Evolutionary conservation across 805 yeast species (phyloP).

Genomic region (Candida parachauliodes): DNA sequence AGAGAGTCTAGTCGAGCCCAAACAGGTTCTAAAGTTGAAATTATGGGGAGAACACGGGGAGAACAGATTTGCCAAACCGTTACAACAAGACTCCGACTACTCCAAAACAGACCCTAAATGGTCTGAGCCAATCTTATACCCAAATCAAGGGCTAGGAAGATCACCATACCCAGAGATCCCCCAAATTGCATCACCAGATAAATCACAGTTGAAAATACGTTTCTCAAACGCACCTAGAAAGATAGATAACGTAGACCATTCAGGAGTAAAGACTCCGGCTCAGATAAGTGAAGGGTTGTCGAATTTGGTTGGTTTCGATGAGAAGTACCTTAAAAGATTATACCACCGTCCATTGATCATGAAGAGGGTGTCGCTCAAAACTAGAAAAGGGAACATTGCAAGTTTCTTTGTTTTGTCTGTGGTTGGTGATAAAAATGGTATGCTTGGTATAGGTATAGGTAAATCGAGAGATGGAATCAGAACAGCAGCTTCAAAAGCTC

Average conservation of each 20-base stretch:
- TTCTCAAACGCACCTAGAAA: constrained; percentile 22
- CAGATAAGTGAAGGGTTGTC: constrained; percentile 53
- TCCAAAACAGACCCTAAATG: constrained; percentile 69
- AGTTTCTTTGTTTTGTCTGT: constrained; percentile 80
- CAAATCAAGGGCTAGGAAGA: constrained; percentile 45
- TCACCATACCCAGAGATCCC: constrained; percentile 59
- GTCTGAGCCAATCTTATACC: constrained; percentile 57
- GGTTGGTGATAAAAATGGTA: constrained; percentile 91
- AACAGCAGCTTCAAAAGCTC: constrained; percentile 77
- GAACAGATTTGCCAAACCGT: constrained; percentile 46
- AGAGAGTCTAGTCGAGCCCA: constrained; percentile 69
- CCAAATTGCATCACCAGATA: constrained; percentile 51
- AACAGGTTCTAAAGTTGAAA: constrained; percentile 44
- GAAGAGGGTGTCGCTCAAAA: constrained; percentile 86
- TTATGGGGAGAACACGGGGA: constrained; percentile 27
- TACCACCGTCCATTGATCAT: constrained; percentile 63
- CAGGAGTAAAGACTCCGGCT: constrained; percentile 15
- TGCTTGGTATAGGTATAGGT: constrained; percentile 94
- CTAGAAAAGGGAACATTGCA: constrained; percentile 86
- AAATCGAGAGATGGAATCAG: constrained; percentile 75
- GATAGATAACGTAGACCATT: constrained; percentile 10
- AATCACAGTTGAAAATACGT: constrained; percentile 36
- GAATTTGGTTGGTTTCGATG: constrained; percentile 63
- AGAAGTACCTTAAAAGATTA: constrained; percentile 56
- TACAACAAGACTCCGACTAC: constrained; percentile 64